Evolutionary conservation across 345 rosid genomes (phyloP), one percentile per base, ranked within the genome.

Genomic region (sweet orange (Citrus sinensis)): DNA sequence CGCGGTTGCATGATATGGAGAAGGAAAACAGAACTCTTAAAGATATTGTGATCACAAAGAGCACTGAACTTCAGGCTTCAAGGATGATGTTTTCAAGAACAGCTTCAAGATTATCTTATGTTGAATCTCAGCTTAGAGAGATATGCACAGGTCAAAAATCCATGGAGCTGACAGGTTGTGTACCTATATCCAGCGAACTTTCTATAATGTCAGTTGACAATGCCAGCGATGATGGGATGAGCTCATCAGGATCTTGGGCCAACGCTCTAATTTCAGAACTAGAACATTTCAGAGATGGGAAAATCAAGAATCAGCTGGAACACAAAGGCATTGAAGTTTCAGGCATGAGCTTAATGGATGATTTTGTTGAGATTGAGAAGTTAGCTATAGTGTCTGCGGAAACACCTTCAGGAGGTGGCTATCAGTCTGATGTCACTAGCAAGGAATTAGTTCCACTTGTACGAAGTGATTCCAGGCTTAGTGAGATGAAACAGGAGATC

Each of bases 281-380:
- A 72, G 88, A 87, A 42, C 79, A 83, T 79, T 90, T 85, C 82
- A 82, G 80, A 46, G 87, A 73, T 9, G 83, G 71, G 68, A 88
- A 83, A 78, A 56, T 75, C 67, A 82, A 14, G 80, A 75, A 69
- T 80, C 79, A 77, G 70, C 65, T 67, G 14, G 85, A 79, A 51
- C 25, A 58, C 70, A 82, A 82, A 51, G 81, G 75, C 67, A 78
- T 75, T 56, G 72, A 63, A 73, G 78, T 71, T 85, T 80, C 89
- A 30, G 96, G 88, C 80, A 88, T 90, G 83, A 85, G 83, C 82
- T 77, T 92, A 65, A 92, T 93, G 94, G 89, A 88, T 66, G 95
- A 94, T 80, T 88, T 90, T 79, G 88, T 80, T 9, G 98, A 92
- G 87, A 90, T 91, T 94, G 98, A 96, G 84, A 91, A 87, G 79